Evolutionary conservation across 257 asterid genomes (phyloP).

Genomic region (Primulina huaijiensis): DNA sequence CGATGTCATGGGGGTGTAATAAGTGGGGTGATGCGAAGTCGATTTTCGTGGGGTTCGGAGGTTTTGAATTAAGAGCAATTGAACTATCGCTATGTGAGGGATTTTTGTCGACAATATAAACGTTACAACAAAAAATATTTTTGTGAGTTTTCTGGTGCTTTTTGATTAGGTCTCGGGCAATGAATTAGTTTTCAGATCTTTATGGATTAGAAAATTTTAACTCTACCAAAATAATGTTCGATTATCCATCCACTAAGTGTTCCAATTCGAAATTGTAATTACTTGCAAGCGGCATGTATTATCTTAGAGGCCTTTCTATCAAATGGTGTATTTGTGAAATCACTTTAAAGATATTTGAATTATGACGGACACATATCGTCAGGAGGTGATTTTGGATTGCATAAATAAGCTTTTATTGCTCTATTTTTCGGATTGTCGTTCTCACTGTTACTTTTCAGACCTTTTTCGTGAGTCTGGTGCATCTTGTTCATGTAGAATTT

Average conservation of each 20-base stretch:
- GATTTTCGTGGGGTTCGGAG: constrained; percentile 7
- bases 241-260: neutral
- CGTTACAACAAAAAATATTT: too few species aligned
- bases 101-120: neutral
- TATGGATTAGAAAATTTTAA: too few species aligned
- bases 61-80: neutral
- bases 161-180: neutral
- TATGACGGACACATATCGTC: neutral
- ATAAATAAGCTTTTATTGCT: too few species aligned
- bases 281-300: neutral
- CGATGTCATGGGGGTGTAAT: neutral
- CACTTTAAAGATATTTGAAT: neutral
- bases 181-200: neutral
- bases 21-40: neutral
- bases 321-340: neutral
- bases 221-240: neutral
- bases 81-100: neutral
- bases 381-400: too few species aligned
- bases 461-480: neutral
- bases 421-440: too few species aligned
- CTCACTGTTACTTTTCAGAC: neutral
- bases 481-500: neutral
- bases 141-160: neutral
- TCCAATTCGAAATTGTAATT: neutral
- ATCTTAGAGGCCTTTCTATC: neutral